Percentiles rank a stretch among this genome's conserved stretches.
phyloP scores from a whole-genome alignment of 441 rosid species.

The Populus hybrid region DNA sequence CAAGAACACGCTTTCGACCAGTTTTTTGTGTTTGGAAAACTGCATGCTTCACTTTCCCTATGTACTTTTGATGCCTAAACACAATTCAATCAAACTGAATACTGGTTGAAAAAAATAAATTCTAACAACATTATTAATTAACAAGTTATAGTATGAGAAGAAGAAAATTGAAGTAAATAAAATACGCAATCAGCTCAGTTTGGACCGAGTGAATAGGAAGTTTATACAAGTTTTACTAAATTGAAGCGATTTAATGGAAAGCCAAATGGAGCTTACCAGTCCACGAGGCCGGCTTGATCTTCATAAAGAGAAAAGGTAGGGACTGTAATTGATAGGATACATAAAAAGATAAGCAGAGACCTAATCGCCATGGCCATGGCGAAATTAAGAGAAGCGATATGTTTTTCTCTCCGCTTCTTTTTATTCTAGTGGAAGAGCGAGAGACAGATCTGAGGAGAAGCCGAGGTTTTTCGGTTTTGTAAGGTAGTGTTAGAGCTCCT shows the following conservation, averaged over 20 bases:
- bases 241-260: neutral
- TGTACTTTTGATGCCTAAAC: constrained; percentile 82
- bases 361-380: constrained; percentile 61
- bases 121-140: neutral
- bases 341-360: constrained; percentile 31
- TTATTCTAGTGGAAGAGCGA: neutral
- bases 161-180: neutral
- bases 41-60: constrained; percentile 94
- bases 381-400: neutral
- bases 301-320: constrained; percentile 66
- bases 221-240: neutral
- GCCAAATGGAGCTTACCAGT: constrained; percentile 49
- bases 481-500: too few species aligned
- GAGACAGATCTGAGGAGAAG: constrained; percentile 32
- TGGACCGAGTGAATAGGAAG: neutral
- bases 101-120: neutral
- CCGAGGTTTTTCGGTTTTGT: constrained; percentile 3
- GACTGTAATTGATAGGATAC: constrained; percentile 38
- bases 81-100: neutral
- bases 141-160: neutral
- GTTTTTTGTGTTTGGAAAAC: constrained; percentile 98
- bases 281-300: constrained; percentile 98
- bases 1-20: constrained; percentile 91
- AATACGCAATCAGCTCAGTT: neutral
- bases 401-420: neutral